A percentile compares a stretch with the other conserved stretches of the same genome.
phyloP scores from a whole-genome alignment of 768 basidiomycete genomes.

The Bullera alba region DNA sequence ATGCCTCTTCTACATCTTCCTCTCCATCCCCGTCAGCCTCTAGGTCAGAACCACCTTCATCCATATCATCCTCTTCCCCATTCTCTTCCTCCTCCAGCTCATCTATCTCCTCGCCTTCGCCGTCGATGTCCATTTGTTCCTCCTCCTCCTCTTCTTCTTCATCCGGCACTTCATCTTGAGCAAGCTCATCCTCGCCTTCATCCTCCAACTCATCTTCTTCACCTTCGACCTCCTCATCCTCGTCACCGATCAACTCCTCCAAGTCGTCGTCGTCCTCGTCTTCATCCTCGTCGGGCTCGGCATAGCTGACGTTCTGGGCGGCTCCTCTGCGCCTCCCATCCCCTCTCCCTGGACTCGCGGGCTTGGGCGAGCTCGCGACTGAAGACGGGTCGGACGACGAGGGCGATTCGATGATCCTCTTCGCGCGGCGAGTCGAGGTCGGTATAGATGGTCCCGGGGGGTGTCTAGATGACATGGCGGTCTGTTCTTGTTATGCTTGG shows the following conservation, averaged over 20 bases:
- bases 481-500: too few relatives aligned
- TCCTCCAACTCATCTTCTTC: conserved; percentile 1
- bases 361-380: conserved; percentile 3
- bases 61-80: conserved; percentile 3
- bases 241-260: neutral
- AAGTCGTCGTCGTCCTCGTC: conserved; percentile 2
- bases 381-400: neutral
- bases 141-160: conserved; percentile 3
- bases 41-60: too few relatives aligned
- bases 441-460: conserved; percentile 7
- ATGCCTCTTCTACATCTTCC: neutral
- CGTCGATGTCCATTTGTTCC: conserved; percentile 2
- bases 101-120: conserved; percentile 4
- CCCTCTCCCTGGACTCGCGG: conserved; percentile 1
- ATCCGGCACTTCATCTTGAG: neutral
- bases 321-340: conserved; percentile 18
- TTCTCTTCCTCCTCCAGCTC: conserved; percentile 7
- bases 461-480: neutral
- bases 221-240: neutral
- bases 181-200: neutral
- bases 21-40: conserved; percentile 3
- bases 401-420: conserved; percentile 19
- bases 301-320: conserved; percentile 7
- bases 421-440: conserved; percentile 11
- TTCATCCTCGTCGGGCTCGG: conserved; percentile 8